Evolutionary conservation across 441 rosid genomes (phyloP).

Genomic region (Sinapis alba): DNA sequence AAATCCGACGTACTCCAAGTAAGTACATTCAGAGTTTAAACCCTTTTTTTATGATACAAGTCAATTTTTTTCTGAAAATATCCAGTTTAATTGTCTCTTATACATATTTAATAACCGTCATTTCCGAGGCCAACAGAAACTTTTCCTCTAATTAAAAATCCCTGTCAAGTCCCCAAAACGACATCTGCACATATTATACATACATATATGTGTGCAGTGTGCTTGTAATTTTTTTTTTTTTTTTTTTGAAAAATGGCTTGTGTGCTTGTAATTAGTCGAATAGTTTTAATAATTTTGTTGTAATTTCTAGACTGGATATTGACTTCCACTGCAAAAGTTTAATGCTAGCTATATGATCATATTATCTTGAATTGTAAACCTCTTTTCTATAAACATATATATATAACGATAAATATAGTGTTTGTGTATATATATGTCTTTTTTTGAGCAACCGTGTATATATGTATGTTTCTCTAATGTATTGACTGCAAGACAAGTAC

Average conservation of each 20-base stretch:
- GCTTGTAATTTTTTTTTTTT: background rate
- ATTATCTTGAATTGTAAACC: background rate
- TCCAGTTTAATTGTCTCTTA: conserved; percentile 7
- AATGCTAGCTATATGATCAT: background rate
- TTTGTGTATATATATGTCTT: background rate
- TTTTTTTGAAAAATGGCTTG: too few species aligned
- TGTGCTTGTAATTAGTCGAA: background rate
- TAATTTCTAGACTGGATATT: background rate
- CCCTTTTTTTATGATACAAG: conserved; percentile 26
- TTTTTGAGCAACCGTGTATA: too few species aligned
- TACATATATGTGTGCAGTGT: background rate
- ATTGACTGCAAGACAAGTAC: conserved; percentile 33
- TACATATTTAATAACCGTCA: conserved; percentile 32
- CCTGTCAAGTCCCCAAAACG: conserved; percentile 24
- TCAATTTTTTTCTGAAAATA: background rate
- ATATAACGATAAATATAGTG: background rate
- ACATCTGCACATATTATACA: conserved; percentile 8
- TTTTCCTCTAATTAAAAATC: conserved; percentile 23
- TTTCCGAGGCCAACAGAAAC: conserved; percentile 42
- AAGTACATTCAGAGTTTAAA: conserved; percentile 36
- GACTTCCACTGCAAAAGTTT: background rate
- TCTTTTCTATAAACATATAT: background rate
- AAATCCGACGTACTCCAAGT: conserved; percentile 35
- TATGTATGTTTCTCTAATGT: too few species aligned
- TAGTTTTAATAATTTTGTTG: background rate